Evolutionary conservation across 805 yeast species (phyloP).

Genomic region (Yarrowia sp.): DNA sequence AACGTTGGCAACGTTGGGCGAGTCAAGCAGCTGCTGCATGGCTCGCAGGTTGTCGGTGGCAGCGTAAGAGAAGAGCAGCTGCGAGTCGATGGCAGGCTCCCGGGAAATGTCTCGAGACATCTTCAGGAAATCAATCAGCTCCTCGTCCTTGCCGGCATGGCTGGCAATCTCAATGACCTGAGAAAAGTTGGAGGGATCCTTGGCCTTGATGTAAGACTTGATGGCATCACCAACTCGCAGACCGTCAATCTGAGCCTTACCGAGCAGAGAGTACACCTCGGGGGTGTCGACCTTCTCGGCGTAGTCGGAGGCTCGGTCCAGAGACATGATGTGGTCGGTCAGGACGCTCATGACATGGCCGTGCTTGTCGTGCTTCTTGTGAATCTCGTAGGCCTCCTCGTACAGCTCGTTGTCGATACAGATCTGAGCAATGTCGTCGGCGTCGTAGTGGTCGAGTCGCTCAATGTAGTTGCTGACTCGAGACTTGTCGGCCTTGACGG

Average conservation of each 20-base stretch:
- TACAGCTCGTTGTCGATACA: slow-evolving; percentile 82
- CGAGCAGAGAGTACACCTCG: slow-evolving; percentile 91
- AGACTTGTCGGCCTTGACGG: slow-evolving; percentile 89
- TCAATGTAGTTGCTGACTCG: slow-evolving; percentile 82
- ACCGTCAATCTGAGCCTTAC: slow-evolving; percentile 94
- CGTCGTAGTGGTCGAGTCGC: slow-evolving; percentile 85
- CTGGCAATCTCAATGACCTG: slow-evolving; percentile 93
- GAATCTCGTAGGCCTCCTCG: slow-evolving; percentile 94
- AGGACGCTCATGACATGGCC: slow-evolving; percentile 82
- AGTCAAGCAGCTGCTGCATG: slow-evolving; percentile 76
- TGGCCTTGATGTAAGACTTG: slow-evolving; percentile 84
- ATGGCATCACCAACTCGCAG: slow-evolving; percentile 88
- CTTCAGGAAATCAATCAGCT: slow-evolving; percentile 74
- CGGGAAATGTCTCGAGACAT: slow-evolving; percentile 91
- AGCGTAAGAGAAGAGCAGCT: slow-evolving; percentile 84
- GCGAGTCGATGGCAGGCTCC: slow-evolving; percentile 91
- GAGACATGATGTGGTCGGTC: slow-evolving; percentile 87
- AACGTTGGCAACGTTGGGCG: slow-evolving; percentile 89
- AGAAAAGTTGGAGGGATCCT: slow-evolving; percentile 83
- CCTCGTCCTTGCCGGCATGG: slow-evolving; percentile 95
- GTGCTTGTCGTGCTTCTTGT: slow-evolving; percentile 75
- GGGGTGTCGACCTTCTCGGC: slow-evolving; percentile 86
- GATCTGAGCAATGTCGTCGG: slow-evolving; percentile 87
- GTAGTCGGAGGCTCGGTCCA: slow-evolving; percentile 90
- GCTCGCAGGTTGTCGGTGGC: slow-evolving; percentile 69